A percentile compares a stretch with the other conserved stretches of the same genome.
phyloP scores from a whole-genome alignment of 2,329 filamentous ascomycete species.

The Ophiocordyceps camponoti-saundersi region DNA sequence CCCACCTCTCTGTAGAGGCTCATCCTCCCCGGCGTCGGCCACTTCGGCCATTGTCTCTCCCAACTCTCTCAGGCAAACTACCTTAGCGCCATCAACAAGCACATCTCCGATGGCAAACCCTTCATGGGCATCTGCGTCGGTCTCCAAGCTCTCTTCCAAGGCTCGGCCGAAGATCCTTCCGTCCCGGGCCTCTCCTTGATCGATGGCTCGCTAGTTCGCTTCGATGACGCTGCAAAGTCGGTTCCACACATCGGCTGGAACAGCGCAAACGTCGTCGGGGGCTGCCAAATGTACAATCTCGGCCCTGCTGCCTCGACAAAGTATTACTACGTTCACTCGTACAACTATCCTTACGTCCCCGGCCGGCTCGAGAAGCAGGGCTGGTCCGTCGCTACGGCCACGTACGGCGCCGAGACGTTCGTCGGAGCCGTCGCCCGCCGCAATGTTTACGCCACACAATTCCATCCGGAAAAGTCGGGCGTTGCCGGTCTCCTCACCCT shows the following conservation, averaged over 20 bases:
- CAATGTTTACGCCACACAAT: conserved; percentile 84
- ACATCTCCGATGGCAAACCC: conserved; percentile 82
- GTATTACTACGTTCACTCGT: conserved; percentile 98
- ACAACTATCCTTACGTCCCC: conserved; percentile 59
- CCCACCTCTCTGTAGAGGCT: conserved; percentile 45
- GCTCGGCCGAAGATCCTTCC: conserved; percentile 60
- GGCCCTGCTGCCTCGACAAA: conserved; percentile 54
- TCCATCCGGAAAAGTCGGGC: conserved; percentile 95
- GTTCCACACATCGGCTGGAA: conserved; percentile 99
- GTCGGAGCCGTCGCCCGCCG: conserved; percentile 75
- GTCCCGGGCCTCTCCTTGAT: conserved; percentile 64
- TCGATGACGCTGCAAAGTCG: conserved; percentile 62
- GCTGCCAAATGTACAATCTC: conserved; percentile 54
- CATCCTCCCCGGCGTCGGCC: conserved; percentile 89
- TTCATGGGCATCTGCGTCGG: conserved; percentile 98
- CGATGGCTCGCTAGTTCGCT: conserved; percentile 53
- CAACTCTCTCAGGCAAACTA: conserved; percentile 74
- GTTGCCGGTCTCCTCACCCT: conserved; percentile 72
- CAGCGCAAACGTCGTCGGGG: conserved; percentile 48
- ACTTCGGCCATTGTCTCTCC: conserved; percentile 89
- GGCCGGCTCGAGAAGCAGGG: conserved; percentile 64
- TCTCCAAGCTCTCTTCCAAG: conserved; percentile 74
- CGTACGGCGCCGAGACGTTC: conserved; percentile 78
- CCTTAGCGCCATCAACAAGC: conserved; percentile 61
- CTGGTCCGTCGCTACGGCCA: conserved; percentile 83